phyloP scores from a whole-genome alignment of 768 basidiomycete genomes.

The Boletus bicolor region DNA sequence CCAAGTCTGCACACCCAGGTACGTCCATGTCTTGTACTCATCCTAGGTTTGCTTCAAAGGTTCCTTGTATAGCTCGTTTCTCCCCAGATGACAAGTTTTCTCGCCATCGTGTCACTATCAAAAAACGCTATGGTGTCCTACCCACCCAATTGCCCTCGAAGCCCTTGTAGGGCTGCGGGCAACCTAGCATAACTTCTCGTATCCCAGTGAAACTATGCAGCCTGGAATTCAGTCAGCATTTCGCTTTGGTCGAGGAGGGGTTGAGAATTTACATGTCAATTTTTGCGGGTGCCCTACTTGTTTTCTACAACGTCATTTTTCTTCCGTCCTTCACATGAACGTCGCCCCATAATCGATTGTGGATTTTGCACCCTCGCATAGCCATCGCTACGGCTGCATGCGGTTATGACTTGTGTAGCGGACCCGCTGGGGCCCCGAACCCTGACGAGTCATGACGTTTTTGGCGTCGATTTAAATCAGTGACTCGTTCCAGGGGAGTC shows the following conservation, averaged over 20 bases:
- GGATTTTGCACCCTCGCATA: no score
- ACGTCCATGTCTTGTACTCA: constrained; percentile 16
- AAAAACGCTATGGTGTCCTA: constrained; percentile 87
- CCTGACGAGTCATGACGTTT: neutral
- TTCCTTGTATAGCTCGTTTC: constrained; percentile 72
- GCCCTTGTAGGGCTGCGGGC: constrained; percentile 58
- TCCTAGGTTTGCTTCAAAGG: neutral
- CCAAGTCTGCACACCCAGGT: constrained; percentile 98
- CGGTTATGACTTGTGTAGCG: neutral
- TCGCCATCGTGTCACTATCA: constrained; percentile 93
- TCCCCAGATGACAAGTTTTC: constrained; percentile 99
- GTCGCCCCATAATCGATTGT: no score
- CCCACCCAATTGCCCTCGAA: constrained; percentile 87
- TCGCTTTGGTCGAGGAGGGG: neutral
- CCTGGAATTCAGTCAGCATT: neutral
- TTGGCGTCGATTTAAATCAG: no score
- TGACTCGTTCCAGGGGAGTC: no score
- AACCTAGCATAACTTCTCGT: neutral
- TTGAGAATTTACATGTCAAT: neutral
- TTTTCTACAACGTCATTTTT: no score
- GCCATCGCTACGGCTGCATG: no score
- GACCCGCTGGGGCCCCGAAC: no score
- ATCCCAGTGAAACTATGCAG: neutral
- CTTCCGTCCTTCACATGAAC: no score
- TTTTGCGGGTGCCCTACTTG: no score